Evolutionary conservation across 768 basidiomycete species (phyloP), one percentile per base, ranked within the genome.

Genomic region (Tricholoma sp.): DNA sequence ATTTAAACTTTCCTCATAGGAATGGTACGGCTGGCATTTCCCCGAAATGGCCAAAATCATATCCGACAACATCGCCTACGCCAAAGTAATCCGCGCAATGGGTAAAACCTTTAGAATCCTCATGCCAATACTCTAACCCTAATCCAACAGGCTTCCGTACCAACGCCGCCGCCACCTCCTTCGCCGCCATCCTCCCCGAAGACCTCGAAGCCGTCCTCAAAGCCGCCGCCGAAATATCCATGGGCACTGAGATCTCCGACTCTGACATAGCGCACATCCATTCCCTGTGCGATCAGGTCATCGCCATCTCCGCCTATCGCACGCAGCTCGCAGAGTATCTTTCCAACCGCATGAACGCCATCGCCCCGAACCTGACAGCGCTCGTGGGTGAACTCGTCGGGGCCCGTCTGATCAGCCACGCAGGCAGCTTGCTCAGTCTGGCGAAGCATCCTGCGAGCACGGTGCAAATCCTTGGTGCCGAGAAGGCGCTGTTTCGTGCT

Each of bases 1-100:
- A 51, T 24, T 14, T 51, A 29, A 31, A n/a, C 14, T 52, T 52
- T 18, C 18, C 55, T 35, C 49, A 4, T 64, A 97, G 96, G 97
- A 99, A 83, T 99, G 97, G 97, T 99, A 99, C 66, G 97, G 97
- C 35, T 99, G 97, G 97, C 97, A 99, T 77, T 99, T 99, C 82
- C 97, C 97, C 4, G 97, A 99, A 74, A 91, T 99, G 89, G 90
- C 88, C 58, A 98, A 98, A 78, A 98, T 99, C 70, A 90, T 99
- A 63, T 84, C 87, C 58, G 97, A 99, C 79, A 99, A 97, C 74
- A 76, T 95, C 58, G 95, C 96, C 18, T 98, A 98, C 71, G 95
- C 97, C 59, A 97, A 94, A 76, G 88, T 89, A 57, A 85, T 99
- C 65, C 89, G 88, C 56, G 73, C 81, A 32, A 96, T 99, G 95